Evolutionary conservation across 495 filamentous ascomycete species (phyloP).

Genomic region (Haplographium delicatum): DNA sequence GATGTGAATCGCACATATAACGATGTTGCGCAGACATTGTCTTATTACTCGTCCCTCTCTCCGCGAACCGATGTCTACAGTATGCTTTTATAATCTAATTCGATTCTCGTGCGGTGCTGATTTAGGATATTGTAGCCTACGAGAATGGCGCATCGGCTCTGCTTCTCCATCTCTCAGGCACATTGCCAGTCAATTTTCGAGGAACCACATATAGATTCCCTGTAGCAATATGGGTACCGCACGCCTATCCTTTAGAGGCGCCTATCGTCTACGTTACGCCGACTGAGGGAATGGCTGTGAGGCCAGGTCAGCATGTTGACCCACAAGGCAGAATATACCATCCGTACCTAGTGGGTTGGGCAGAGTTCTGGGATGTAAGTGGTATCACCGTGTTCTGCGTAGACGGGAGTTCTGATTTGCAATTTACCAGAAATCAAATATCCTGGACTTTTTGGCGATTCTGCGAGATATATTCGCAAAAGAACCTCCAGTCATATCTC

Average conservation of each 20-base stretch:
- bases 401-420: slow-evolving; percentile 21
- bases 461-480: slow-evolving; percentile 86
- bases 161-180: slow-evolving; percentile 80
- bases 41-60: slow-evolving; percentile 75
- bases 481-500: slow-evolving; percentile 84
- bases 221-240: slow-evolving; percentile 91
- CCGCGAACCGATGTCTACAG: slow-evolving; percentile 97
- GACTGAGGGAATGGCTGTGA: slow-evolving; percentile 79
- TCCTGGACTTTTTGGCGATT: slow-evolving; percentile 75
- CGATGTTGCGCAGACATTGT: slow-evolving; percentile 78
- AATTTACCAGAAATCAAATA: slow-evolving; percentile 62
- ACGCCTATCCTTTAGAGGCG: slow-evolving; percentile 78
- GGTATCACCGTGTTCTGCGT: neutral
- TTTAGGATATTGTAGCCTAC: slow-evolving; percentile 54
- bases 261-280: slow-evolving; percentile 87
- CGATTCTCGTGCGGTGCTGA: slow-evolving; percentile 1
- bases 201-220: slow-evolving; percentile 89
- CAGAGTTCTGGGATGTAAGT: slow-evolving; percentile 83
- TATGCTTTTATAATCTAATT: slow-evolving; percentile 30
- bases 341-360: slow-evolving; percentile 89
- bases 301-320: slow-evolving; percentile 90
- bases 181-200: slow-evolving; percentile 81
- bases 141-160: slow-evolving; percentile 84
- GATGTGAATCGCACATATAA: slow-evolving; percentile 89
- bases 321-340: slow-evolving; percentile 93